Evolutionary conservation across 2,329 filamentous ascomycete genomes (phyloP).

Genomic region (Epicoccum nigrum): DNA sequence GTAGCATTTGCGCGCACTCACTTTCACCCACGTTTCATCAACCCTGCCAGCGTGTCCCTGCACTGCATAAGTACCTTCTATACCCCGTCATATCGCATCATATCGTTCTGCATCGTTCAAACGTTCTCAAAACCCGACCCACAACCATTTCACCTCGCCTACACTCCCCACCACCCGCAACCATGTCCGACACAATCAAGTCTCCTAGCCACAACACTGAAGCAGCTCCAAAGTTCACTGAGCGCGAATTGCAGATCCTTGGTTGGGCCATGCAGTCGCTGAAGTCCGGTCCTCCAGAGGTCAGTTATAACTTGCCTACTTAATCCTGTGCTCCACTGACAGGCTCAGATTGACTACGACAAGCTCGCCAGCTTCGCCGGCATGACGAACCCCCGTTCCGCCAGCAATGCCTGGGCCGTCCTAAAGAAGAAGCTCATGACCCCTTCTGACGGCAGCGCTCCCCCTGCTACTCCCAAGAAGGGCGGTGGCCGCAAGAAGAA

Average conservation of each 20-base stretch:
- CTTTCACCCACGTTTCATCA: background rate
- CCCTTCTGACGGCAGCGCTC: conserved; percentile 10
- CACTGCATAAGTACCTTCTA: conserved; percentile 10
- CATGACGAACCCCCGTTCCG: conserved; percentile 48
- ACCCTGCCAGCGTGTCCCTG: background rate
- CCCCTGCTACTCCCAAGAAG: conserved; percentile 26
- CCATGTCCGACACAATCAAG: conserved; percentile 36
- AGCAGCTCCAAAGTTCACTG: conserved; percentile 35
- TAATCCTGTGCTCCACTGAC: conserved; percentile 8
- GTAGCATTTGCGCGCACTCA: too few relatives aligned
- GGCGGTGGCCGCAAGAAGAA: conserved; percentile 35
- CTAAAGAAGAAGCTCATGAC: conserved; percentile 42
- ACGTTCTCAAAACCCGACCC: too few relatives aligned
- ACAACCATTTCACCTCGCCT: background rate
- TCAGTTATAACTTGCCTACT: conserved; percentile 7
- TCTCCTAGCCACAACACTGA: conserved; percentile 9
- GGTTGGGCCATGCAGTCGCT: conserved; percentile 46
- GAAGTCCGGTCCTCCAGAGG: conserved; percentile 46
- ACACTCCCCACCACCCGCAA: conserved; percentile 2
- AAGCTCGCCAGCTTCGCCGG: conserved; percentile 44
- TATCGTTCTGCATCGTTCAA: background rate
- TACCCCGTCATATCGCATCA: background rate
- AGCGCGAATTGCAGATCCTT: conserved; percentile 45
- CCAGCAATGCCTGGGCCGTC: conserved; percentile 47
- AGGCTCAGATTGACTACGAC: conserved; percentile 44